Evolutionary conservation across 495 filamentous ascomycete genomes (phyloP), one percentile per base, ranked within the genome.

Genomic region (Talaromyces proteolyticus): DNA sequence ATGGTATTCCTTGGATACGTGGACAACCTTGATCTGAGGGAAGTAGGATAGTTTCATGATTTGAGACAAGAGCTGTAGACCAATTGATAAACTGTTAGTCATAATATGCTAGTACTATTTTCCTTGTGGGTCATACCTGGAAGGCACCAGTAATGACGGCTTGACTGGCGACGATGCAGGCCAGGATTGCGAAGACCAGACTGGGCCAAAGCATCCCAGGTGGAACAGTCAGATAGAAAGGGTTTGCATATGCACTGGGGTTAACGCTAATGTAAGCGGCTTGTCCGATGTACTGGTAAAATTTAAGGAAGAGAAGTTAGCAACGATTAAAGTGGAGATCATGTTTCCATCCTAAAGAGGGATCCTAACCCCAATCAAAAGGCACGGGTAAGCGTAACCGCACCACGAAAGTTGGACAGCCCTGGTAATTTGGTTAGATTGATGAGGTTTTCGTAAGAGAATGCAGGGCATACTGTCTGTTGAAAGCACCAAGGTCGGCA

Each of bases 131-230:
- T 16, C 64, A 50, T 61, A 69, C 65, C 53, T 73, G 73, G 49
- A 89, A 88, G 3, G 80, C 79, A n/a, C 77, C 79, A 6, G 86
- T 89, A 41, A 89, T 88, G 67, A 88, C 84, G 25, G 86, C 86
- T 47, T 89, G 86, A 14, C 79, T 84, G n/a, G 86, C 86, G 16
- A 89, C 86, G 47, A 89, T 76, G 19, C 83, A 83, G 4, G 85
- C 85, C 4, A 88, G 63, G 26, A 89, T 73, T 1, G 86, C 80
- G 20, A 88, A 65, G 3, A 89, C 65, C 42, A 89, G 59, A 44
- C 78, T 77, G 8, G 82, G 82, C 50, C 81, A 87, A 16, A 88
- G 68, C 57, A 77, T 82, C 2, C 85, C 85, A 0, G 81, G 78
- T 7, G 84, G 84, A 3, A 81, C 78, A 1, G 77, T 64, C 47